Base-by-base conservation (phyloP, 176 grass and related monocot genomes). In the Puya raimondii region DNA sequence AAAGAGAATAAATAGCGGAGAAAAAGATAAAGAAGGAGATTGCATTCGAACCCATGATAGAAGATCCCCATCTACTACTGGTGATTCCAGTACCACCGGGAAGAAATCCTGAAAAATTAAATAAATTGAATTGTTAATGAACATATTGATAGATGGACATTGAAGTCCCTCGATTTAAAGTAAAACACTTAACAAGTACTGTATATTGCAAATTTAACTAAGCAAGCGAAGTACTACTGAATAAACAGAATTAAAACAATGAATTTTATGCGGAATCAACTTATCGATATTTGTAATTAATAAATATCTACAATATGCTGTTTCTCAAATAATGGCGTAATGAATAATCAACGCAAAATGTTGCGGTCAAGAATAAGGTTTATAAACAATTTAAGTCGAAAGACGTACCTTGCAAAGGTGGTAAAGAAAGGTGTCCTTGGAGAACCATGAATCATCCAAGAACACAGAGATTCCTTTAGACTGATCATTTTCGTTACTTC, bases 381-480 rank as follows among this genome's bases (percentile, higher is more conserved):
- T 6, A 42, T 42, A 42, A 42, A 42, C 33, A 67, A 33, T n/a
- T 20, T 14, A 67, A 67, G 23, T 10, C 25, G 53, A 57, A 2
- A 84, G 76, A 83, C 84, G 71, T 87, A 97, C 93, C 93, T 92
- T 97, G 52, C 86, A 92, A 79, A 92, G 79, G 52, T 21, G 84
- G 22, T 85, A 97, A 9, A 97, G 67, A 80, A 97, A 92, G 67
- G 83, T 70, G 42, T 97, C 89, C 50, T 70, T 96, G 57, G 81
- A 90, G 58, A 87, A 87, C 89, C 93, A 97, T 68, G 70, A 81
- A 77, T 97, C 93, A 66, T 97, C 93, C 61, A 96, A 71, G 78
- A 87, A 92, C 9, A 85, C 49, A 67, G 80, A 86, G 49, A 47
- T 74, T 23, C 69, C 78, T 33, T 81, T 82, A 16, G 77, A 61